phyloP scores from a whole-genome alignment of 2,329 filamentous ascomycete species.

The Rhynchosporium graminicola region DNA sequence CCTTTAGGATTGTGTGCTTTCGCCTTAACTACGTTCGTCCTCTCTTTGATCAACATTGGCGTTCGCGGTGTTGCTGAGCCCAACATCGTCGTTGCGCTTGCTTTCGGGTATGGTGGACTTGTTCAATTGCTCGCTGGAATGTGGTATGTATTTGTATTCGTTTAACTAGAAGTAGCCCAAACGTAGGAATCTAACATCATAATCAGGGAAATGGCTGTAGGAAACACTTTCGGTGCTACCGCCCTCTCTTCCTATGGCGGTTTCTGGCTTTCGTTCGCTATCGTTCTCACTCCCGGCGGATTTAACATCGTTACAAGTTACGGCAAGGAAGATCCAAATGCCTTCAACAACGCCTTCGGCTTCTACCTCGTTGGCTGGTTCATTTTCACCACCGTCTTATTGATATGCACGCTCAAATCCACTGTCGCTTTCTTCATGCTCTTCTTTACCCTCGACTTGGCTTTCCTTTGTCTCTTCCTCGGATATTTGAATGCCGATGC shows the following conservation, averaged over 20 bases:
- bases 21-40: conserved; percentile 63
- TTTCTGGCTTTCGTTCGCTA: conserved; percentile 61
- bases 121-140: conserved; percentile 70
- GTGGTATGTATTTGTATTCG: conserved; percentile 50
- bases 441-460: conserved; percentile 59
- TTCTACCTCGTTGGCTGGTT: conserved; percentile 63
- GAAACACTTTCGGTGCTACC: conserved; percentile 65
- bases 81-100: conserved; percentile 56
- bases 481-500: conserved; percentile 31
- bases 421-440: conserved; percentile 61
- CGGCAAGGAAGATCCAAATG: conserved; percentile 31
- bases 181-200: not conserved
- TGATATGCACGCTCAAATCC: conserved; percentile 58
- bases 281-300: conserved; percentile 58
- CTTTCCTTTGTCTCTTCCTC: conserved; percentile 59
- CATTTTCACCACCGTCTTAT: conserved; percentile 61
- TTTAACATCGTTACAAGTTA: conserved; percentile 51
- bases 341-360: conserved; percentile 54
- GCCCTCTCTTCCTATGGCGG: conserved; percentile 63
- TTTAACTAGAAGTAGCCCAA: not conserved
- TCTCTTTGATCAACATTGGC: conserved; percentile 58
- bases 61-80: conserved; percentile 48
- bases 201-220: conserved; percentile 60
- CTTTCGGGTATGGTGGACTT: conserved; percentile 65
- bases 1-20: conserved; percentile 61